Conservation (phyloP, 164 flowering plant genomes). For the Sextonia rubra region DNA sequence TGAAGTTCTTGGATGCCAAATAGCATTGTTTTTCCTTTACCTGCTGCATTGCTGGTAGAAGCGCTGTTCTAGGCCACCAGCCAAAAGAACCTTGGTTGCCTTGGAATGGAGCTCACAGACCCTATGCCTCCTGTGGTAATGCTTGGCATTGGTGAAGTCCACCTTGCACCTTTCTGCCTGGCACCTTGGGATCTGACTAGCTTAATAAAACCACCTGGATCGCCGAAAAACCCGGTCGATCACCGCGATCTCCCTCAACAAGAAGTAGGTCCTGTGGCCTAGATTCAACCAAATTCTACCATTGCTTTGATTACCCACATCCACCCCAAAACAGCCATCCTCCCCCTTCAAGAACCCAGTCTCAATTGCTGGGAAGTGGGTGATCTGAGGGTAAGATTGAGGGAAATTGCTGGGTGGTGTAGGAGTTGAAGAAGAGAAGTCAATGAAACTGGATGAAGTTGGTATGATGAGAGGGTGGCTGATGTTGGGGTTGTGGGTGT, state of each 20-base stretch:
- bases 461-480: slow-evolving; percentile 17
- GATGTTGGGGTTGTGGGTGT: slow-evolving; percentile 1
- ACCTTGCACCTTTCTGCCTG: slow-evolving; percentile 25
- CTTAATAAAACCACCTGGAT: slow-evolving; percentile 22
- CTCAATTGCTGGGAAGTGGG: slow-evolving; percentile 9
- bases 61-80: slow-evolving; percentile 20
- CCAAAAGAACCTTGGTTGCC: slow-evolving; percentile 22
- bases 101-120: too few relatives aligned
- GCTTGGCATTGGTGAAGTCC: slow-evolving; percentile 23
- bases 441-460: slow-evolving; percentile 18
- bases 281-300: slow-evolving; percentile 23
- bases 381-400: neutral
- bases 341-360: slow-evolving; percentile 11
- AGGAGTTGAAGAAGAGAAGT: slow-evolving; percentile 2
- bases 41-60: too few relatives aligned
- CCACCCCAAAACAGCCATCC: neutral
- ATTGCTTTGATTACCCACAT: neutral
- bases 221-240: slow-evolving; percentile 18
- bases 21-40: too few relatives aligned
- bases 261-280: too few relatives aligned
- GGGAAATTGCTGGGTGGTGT: too few relatives aligned
- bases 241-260: slow-evolving; percentile 20
- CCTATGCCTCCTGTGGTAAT: too few relatives aligned
- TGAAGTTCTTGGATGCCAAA: too few relatives aligned
- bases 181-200: slow-evolving; percentile 12